Evolutionary conservation across 2,329 filamentous ascomycete species (phyloP).

Genomic region (Talaromyces sp.): DNA sequence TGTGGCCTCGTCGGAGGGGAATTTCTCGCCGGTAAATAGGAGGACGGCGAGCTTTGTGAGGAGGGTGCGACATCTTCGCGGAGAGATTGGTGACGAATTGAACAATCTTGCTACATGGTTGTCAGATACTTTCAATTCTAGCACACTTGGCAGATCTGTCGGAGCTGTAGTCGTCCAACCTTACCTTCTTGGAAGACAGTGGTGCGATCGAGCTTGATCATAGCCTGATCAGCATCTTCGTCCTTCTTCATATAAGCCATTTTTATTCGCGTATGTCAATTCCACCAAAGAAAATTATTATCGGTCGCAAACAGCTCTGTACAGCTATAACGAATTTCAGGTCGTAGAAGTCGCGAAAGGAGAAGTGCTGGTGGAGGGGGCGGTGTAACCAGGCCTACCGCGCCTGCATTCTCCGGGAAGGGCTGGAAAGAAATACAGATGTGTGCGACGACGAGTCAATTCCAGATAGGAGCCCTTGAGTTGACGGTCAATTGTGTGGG

Average conservation of each 20-base stretch:
- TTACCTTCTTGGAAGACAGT: conserved; percentile 98
- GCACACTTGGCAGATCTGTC: background rate
- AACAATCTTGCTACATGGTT: conserved; percentile 75
- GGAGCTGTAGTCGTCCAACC: conserved; percentile 23
- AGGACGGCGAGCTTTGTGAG: conserved; percentile 96
- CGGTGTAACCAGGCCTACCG: conserved; percentile 27
- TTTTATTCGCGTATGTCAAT: conserved; percentile 24
- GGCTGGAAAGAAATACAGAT: background rate
- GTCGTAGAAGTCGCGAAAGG: conserved; percentile 24
- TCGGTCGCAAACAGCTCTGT: conserved; percentile 2
- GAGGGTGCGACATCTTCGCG: conserved; percentile 93
- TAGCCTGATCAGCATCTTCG: conserved; percentile 87
- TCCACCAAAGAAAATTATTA: conserved; percentile 24
- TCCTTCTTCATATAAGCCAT: conserved; percentile 99
- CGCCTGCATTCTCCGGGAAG: conserved; percentile 31
- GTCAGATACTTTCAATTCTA: background rate
- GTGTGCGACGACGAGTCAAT: background rate
- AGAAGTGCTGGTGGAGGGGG: conserved; percentile 19
- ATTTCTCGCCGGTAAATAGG: conserved; percentile 93
- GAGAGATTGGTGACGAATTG: conserved; percentile 95
- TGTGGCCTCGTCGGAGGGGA: conserved; percentile 94
- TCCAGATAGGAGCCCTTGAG: background rate
- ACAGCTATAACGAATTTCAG: background rate
- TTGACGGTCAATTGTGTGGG: background rate
- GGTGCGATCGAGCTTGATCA: conserved; percentile 96